Conservation (phyloP, 768 basidiomycete species). For the Suillus ampliporus region DNA sequence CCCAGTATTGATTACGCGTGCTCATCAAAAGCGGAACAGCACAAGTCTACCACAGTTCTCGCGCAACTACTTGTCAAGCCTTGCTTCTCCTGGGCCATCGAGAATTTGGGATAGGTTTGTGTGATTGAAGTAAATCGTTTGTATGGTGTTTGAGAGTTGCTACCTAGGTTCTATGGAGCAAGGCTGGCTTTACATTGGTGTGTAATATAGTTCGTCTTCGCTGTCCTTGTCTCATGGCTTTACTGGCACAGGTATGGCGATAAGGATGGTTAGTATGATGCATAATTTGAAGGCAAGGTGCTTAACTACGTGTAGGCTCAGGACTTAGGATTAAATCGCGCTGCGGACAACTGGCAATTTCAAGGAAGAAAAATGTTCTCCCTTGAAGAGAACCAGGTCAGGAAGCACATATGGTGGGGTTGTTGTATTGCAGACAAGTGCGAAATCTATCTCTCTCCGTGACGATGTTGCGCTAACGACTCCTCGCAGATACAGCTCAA, state of each 20-base stretch:
- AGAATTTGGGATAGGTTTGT: slow-evolving; percentile 81
- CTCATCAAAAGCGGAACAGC: slow-evolving; percentile 42
- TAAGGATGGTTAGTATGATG: slow-evolving; percentile 62
- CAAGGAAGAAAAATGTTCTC: slow-evolving; percentile 66
- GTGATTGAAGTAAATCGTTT: background rate
- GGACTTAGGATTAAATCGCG: slow-evolving; percentile 82
- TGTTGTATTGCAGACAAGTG: slow-evolving; percentile 76
- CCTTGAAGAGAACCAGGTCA: slow-evolving; percentile 67
- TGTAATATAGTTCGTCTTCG: slow-evolving; percentile 12
- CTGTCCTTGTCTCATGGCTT: slow-evolving; percentile 10
- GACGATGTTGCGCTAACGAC: slow-evolving; percentile 8
- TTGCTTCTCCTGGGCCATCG: slow-evolving; percentile 80
- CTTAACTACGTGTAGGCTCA: slow-evolving; percentile 56
- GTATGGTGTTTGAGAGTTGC: slow-evolving; percentile 17
- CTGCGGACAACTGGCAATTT: slow-evolving; percentile 76
- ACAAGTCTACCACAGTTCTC: slow-evolving; percentile 66
- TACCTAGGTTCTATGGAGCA: slow-evolving; percentile 70
- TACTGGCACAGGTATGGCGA: slow-evolving; percentile 60
- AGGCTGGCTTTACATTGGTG: slow-evolving; percentile 85
- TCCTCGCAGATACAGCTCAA: slow-evolving; percentile 62
- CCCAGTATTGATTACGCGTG: background rate
- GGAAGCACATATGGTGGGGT: slow-evolving; percentile 83
- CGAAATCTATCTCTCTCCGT: slow-evolving; percentile 24
- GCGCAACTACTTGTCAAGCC: slow-evolving; percentile 81
- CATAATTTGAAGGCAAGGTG: background rate